phyloP scores from a whole-genome alignment of 768 basidiomycete species.

The Sistotremastrum niveocremeum region DNA sequence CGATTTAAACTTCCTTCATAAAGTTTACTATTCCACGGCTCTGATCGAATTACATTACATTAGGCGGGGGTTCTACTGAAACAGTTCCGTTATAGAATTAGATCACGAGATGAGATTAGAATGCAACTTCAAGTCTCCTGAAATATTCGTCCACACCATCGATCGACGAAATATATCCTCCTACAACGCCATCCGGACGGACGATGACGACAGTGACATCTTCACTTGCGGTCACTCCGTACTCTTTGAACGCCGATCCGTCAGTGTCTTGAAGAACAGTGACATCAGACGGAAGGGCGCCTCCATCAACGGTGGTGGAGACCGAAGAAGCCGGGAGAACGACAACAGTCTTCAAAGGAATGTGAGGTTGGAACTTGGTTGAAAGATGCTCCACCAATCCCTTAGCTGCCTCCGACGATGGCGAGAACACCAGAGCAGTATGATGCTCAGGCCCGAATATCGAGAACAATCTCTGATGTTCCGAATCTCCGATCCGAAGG shows the following conservation, averaged over 20 bases:
- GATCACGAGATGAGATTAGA: no score
- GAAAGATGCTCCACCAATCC: constrained; percentile 6
- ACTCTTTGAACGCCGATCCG: constrained; percentile 8
- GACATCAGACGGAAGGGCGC: neutral
- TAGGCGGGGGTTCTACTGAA: no score
- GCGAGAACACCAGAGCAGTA: constrained; percentile 28
- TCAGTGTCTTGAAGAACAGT: constrained; percentile 4
- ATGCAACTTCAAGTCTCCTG: no score
- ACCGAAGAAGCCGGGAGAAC: neutral
- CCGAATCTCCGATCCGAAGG: constrained; percentile 4
- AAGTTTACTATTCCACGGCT: no score
- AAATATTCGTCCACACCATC: no score
- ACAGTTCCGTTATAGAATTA: no score
- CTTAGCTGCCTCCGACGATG: constrained; percentile 9
- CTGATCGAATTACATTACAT: no score
- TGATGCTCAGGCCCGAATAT: constrained; percentile 23
- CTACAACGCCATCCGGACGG: constrained; percentile 11
- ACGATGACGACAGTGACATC: constrained; percentile 5
- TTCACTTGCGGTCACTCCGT: constrained; percentile 1
- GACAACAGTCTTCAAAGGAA: neutral
- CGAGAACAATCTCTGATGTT: constrained; percentile 17
- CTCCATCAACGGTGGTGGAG: neutral
- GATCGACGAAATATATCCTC: neutral
- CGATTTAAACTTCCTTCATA: no score
- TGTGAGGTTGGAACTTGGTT: constrained; percentile 5